These are phyloP conservation scores for Leccinum rimulosum DNA, from an alignment of 768 basidiomycete species.

Conservation along the genomic window DNA sequence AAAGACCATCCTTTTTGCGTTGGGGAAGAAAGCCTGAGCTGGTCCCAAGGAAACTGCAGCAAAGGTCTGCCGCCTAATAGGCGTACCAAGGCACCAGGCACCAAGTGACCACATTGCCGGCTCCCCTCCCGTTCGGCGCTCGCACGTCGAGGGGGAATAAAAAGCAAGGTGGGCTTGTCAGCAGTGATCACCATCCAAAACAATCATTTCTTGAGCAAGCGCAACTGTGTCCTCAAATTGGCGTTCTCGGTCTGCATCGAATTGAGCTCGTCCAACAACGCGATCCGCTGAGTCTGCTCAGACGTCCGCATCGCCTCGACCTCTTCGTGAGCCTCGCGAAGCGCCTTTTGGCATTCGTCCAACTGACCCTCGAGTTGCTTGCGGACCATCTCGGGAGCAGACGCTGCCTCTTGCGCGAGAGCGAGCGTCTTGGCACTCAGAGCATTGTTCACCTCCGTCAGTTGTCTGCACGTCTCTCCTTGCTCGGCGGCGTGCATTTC, in stretches of 20 bases:
- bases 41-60: neutral
- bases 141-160: neutral
- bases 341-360: constrained; percentile 53
- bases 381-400: constrained; percentile 44
- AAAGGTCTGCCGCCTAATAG: neutral
- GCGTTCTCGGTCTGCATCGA: constrained; percentile 77
- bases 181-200: neutral
- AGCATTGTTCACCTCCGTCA: constrained; percentile 75
- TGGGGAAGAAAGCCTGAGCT: neutral
- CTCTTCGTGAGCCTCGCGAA: constrained; percentile 67
- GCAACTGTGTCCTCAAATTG: constrained; percentile 65
- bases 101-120: neutral
- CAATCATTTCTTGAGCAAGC: constrained; percentile 44
- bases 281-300: constrained; percentile 80
- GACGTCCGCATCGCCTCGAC: constrained; percentile 62
- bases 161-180: neutral
- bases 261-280: constrained; percentile 87
- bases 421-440: constrained; percentile 71
- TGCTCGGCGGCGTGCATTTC: constrained; percentile 69
- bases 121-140: neutral
- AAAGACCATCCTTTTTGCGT: neutral
- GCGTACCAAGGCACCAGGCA: constrained; percentile 6
- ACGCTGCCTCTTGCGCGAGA: constrained; percentile 37
- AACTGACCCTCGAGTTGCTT: constrained; percentile 67
- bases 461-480: constrained; percentile 67